Conservation (phyloP, 805 yeast species). For the Barnettozyma pratensis region DNA sequence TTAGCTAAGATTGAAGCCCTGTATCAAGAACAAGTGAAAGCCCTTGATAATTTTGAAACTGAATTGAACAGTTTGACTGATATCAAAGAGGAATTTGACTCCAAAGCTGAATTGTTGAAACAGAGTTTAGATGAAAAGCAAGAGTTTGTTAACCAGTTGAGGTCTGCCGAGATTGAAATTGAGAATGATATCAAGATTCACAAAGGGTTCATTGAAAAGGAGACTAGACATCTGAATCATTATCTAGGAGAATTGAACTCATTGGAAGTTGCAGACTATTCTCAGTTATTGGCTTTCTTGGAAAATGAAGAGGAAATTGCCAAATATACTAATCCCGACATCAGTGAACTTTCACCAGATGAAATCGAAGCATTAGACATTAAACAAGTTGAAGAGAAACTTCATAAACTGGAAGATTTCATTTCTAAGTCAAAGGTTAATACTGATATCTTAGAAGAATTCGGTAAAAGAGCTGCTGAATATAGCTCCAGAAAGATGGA, state of each 20-base stretch:
- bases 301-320: slow-evolving; percentile 27
- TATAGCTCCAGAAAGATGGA: slow-evolving; percentile 58
- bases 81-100: slow-evolving; percentile 34
- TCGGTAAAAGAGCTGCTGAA: slow-evolving; percentile 61
- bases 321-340: slow-evolving; percentile 20
- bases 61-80: slow-evolving; percentile 27
- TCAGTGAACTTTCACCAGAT: slow-evolving; percentile 43
- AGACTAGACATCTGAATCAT: slow-evolving; percentile 31
- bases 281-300: slow-evolving; percentile 21
- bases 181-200: slow-evolving; percentile 58
- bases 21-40: slow-evolving; percentile 23
- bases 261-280: slow-evolving; percentile 50
- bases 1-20: slow-evolving; percentile 29
- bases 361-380: slow-evolving; percentile 46
- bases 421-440: slow-evolving; percentile 59
- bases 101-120: slow-evolving; percentile 37
- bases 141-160: slow-evolving; percentile 47
- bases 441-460: slow-evolving; percentile 71
- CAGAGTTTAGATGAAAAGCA: slow-evolving; percentile 35
- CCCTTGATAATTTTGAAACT: slow-evolving; percentile 29
- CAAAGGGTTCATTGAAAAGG: slow-evolving; percentile 36
- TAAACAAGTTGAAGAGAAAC: slow-evolving; percentile 43
- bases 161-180: slow-evolving; percentile 63
- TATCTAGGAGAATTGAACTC: slow-evolving; percentile 33
- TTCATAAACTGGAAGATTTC: slow-evolving; percentile 49